Evolutionary conservation across 2,329 filamentous ascomycete genomes (phyloP).

Genomic region (Bretziella fagacearum): DNA sequence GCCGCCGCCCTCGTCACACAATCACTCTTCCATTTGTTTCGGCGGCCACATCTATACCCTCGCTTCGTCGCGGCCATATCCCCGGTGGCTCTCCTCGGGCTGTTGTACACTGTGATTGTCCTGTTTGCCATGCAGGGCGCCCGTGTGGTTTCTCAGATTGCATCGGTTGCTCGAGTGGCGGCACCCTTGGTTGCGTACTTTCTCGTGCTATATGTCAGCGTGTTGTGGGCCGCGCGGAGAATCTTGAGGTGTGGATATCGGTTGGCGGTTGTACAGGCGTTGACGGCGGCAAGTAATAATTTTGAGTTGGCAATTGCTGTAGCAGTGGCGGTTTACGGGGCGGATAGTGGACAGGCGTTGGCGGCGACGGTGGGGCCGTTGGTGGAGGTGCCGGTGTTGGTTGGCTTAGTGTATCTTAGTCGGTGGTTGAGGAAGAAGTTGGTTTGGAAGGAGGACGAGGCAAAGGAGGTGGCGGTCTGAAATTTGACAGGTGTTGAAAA

Average conservation of each 20-base stretch:
- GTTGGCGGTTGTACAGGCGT: constrained; percentile 59
- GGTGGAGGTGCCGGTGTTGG: constrained; percentile 69
- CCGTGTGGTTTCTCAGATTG: constrained; percentile 66
- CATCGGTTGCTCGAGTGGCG: constrained; percentile 63
- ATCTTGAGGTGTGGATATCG: constrained; percentile 55
- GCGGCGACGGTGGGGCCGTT: constrained; percentile 71
- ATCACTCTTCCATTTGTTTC: neutral
- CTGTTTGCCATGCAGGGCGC: constrained; percentile 69
- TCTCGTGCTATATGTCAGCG: constrained; percentile 52
- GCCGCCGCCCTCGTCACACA: constrained; percentile 65
- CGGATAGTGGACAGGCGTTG: constrained; percentile 61
- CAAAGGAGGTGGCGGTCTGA: no score
- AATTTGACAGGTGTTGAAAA: neutral
- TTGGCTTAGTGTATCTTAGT: constrained; percentile 60
- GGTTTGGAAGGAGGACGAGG: neutral
- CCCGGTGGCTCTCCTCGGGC: constrained; percentile 63
- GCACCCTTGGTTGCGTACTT: constrained; percentile 76
- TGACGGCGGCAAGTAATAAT: constrained; percentile 83
- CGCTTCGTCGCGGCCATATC: constrained; percentile 54
- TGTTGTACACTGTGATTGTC: constrained; percentile 75
- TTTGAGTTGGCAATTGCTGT: constrained; percentile 87
- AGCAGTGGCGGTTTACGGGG: constrained; percentile 63
- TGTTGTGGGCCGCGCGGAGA: constrained; percentile 42
- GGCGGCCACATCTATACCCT: constrained; percentile 30
- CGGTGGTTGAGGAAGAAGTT: constrained; percentile 36